Evolutionary conservation across 805 yeast genomes (phyloP), one percentile per base, ranked within the genome.

Genomic region (Torulaspora gathmanii): DNA sequence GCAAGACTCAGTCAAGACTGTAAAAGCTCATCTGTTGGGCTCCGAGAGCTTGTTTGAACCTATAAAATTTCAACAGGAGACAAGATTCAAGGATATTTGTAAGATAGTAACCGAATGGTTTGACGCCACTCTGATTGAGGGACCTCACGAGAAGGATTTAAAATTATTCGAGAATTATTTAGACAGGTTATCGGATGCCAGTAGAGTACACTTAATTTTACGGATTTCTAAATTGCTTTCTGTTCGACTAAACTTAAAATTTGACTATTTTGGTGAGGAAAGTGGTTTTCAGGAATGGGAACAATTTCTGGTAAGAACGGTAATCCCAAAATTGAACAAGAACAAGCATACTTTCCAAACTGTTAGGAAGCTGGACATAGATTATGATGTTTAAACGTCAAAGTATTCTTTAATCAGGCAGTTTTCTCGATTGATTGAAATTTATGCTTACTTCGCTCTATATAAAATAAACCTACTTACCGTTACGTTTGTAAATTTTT

Each of bases 91-190:
- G n/a, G 67, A 67, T n/a, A 60, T 74, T 5, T 52, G 63, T n/a
- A 19, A 49, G 6, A 37, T 67, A 23, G 37, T 72, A n/a, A 53
- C 52, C 6, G 39, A 52, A 2, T 74, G 79, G 79, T 54, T 73
- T 1, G 50, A 47, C 6, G 53, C 51, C n/a, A 65, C 72, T 1
- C 49, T 59, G 2, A 44, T 44, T 0, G 56, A 51, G 16, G 71
- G 72, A 0, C 79, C 79, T 2, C 70, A 68, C 46, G 49, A 40
- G 5, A 70, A 63, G 26, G 80, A 76, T 47, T 51, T 70, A 1
- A 52, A 49, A 10, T 45, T 69, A 17, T 71, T 75, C 34, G 59
- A 60, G 26, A 51, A 47, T 10, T 75, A 65, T 51, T 43, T 74
- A 29, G 39, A 48, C 5, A 53, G 52, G 10, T 49, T 73, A 9